phyloP scores from a whole-genome alignment of 495 filamentous ascomycete species.

The Bathelium albidoporum region DNA sequence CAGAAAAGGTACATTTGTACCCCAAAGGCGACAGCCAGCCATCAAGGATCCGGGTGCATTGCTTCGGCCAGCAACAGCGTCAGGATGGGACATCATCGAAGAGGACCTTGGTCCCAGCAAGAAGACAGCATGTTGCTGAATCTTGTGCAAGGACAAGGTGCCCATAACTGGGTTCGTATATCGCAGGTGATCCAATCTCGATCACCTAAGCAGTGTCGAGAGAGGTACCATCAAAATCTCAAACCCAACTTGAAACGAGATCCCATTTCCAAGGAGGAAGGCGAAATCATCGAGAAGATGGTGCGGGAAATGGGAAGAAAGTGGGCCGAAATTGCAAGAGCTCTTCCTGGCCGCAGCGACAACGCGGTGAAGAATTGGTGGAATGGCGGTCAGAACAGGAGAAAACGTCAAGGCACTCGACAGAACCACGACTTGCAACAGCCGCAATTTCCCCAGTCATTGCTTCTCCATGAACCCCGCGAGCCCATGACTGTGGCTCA shows the following conservation, averaged over 20 bases:
- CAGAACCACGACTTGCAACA: slow-evolving; percentile 12
- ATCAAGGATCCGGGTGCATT: background rate
- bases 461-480: slow-evolving; percentile 8
- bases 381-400: slow-evolving; percentile 84
- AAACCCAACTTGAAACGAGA: slow-evolving; percentile 84
- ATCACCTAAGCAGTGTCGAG: slow-evolving; percentile 90
- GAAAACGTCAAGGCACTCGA: slow-evolving; percentile 39
- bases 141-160: slow-evolving; percentile 65
- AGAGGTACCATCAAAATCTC: slow-evolving; percentile 91
- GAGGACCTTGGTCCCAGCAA: slow-evolving; percentile 79
- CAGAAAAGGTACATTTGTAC: background rate
- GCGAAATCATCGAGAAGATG: slow-evolving; percentile 66
- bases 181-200: slow-evolving; percentile 64
- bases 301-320: slow-evolving; percentile 76
- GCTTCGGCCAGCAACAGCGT: background rate
- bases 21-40: background rate
- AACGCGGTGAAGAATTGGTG: slow-evolving; percentile 99
- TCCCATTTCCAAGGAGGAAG: slow-evolving; percentile 87
- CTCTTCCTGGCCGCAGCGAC: slow-evolving; percentile 80
- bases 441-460: slow-evolving; percentile 10
- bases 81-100: slow-evolving; percentile 45
- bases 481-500: background rate
- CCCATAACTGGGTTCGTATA: slow-evolving; percentile 89
- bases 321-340: slow-evolving; percentile 91
- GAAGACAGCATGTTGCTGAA: slow-evolving; percentile 66